Conservation (phyloP, 2,329 filamentous ascomycete genomes). For the Plectosphaerella sp. region DNA sequence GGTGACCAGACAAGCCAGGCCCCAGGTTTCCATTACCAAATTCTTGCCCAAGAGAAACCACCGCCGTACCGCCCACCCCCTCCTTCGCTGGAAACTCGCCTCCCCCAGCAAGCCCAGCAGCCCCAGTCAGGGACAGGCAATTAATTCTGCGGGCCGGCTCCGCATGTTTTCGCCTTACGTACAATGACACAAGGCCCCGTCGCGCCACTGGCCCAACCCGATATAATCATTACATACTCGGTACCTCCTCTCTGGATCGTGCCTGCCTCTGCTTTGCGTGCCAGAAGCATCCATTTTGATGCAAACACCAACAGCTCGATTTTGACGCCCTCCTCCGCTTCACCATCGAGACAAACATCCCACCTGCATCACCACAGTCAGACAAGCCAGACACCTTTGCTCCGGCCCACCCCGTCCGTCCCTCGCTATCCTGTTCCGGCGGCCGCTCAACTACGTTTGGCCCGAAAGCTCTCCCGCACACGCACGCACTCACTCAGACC, state of each 20-base stretch:
- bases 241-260: background rate
- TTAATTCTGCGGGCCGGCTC: conserved; percentile 11
- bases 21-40: conserved; percentile 47
- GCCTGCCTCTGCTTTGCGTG: background rate
- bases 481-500: too few species aligned
- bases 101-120: too few species aligned
- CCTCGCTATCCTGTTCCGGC: too few species aligned
- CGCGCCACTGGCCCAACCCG: background rate
- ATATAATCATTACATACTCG: background rate
- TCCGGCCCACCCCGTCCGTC: background rate
- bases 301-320: background rate
- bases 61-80: too few species aligned
- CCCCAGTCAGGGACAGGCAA: background rate
- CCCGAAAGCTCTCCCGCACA: too few species aligned
- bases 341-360: too few species aligned
- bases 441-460: too few species aligned
- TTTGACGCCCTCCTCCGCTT: conserved; percentile 1
- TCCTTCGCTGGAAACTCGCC: background rate
- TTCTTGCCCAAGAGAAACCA: conserved; percentile 19
- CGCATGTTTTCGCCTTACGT: conserved; percentile 1
- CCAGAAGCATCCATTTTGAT: too few species aligned
- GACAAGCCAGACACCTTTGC: too few species aligned
- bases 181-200: background rate
- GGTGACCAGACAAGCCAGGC: conserved; percentile 22
- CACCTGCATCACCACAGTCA: too few species aligned